phyloP scores from a whole-genome alignment of 257 asterid species.

The Solanum habrochaites region DNA sequence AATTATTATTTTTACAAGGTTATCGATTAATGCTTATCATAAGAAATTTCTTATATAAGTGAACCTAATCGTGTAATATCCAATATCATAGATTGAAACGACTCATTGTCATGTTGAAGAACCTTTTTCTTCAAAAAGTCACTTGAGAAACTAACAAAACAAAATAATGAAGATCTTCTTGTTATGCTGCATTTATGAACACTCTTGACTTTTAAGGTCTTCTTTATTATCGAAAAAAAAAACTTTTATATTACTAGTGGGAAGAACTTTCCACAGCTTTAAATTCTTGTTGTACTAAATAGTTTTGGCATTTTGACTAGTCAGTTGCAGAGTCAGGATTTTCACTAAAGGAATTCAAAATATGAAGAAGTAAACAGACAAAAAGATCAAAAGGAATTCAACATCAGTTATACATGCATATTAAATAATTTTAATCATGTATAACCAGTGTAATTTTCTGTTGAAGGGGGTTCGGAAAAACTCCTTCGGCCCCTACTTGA shows the following conservation, averaged over 20 bases:
- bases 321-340: not conserved
- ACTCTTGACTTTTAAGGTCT: not conserved
- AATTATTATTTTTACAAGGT: not conserved
- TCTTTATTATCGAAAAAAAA: not conserved
- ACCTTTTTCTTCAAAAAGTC: not conserved
- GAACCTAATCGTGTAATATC: not conserved
- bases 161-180: not conserved
- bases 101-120: not conserved
- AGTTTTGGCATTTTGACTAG: not conserved
- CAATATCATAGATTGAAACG: not conserved
- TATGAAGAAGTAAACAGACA: accelerated
- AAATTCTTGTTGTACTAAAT: not conserved
- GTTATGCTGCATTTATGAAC: not conserved
- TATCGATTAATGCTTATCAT: not conserved
- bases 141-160: not conserved
- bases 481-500: not conserved
- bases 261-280: not conserved
- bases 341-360: not conserved
- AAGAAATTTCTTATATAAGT: not conserved
- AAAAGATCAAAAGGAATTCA: not conserved
- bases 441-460: not conserved
- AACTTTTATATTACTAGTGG: not conserved
- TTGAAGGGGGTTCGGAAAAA: not conserved
- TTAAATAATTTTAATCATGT: not conserved
- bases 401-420: accelerated